Base-by-base conservation (phyloP, 2,329 filamentous ascomycete species). In the Verticillium longisporum region DNA sequence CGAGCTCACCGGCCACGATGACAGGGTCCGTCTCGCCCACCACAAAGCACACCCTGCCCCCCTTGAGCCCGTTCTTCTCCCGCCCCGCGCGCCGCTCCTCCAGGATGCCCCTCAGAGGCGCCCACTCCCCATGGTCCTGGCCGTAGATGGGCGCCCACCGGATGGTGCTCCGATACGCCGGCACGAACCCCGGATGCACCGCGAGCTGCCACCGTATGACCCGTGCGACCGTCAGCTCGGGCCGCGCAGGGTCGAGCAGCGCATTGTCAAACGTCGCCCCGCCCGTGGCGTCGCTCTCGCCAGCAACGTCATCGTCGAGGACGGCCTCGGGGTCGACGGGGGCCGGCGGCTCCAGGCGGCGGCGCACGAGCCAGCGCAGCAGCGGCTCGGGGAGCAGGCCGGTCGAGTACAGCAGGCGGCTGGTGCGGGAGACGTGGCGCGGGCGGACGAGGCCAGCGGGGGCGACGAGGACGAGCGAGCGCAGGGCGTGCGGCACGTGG, bases 151-250 rank as follows among this genome's bases (percentile, higher is more conserved):
- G 91, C 1, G 87, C 88, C 68, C 89, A 75, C 21, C 86, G 81
- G 66, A 94, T 88, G 34, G 83, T 86, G 61, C 85, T 89, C 68
- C 92, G 82, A 68, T 92, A 92, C 0, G 89, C 83, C 2, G 79
- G 77, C 5, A 91, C 77, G 68, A 91, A 93, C 0, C 89, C 91
- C 1, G 72, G 68, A 70, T 94, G 89, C 33, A 82, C 69, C 38
- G 79, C 75, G 21, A 91, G 75, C 73, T 94, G 90, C 88, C 90
- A 92, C 55, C 77, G 74, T 57, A 92, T 85, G 0, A 89, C 83
- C 3, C 80, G 78, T 0, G 85, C 82, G 3, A 90, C 81, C 7
- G 83, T 86, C 59, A 87, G 77, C 15, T 75, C 67, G 0, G 82
- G 79, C 59, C 82, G 76, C 13, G 74, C 73, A 2, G 77, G 76